Conservation (phyloP, 768 basidiomycete species). For the Tulasnella sp. region DNA sequence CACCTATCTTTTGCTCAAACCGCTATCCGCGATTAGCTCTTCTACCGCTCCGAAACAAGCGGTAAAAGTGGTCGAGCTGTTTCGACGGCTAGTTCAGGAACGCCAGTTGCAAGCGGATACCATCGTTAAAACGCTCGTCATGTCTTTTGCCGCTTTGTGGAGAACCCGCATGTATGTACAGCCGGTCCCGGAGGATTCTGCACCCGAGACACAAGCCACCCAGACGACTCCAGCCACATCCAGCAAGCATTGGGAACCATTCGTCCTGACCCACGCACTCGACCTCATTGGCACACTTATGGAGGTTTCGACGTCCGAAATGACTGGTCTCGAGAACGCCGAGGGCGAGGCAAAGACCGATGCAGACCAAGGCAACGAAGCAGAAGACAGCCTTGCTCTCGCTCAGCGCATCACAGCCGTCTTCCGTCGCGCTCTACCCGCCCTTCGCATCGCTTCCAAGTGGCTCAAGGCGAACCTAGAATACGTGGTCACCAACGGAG, state of each 20-base stretch:
- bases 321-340: conserved; percentile 53
- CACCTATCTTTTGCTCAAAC: conserved; percentile 38
- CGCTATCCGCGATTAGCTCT: conserved; percentile 14
- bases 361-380: conserved; percentile 37
- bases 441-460: conserved; percentile 83
- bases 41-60: conserved; percentile 28
- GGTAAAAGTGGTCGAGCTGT: conserved; percentile 56
- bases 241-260: conserved; percentile 59
- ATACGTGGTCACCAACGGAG: conserved; percentile 46
- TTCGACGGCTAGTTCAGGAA: conserved; percentile 63
- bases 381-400: conserved; percentile 56
- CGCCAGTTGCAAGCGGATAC: conserved; percentile 74
- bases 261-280: conserved; percentile 68
- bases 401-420: conserved; percentile 84
- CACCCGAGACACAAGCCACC: conserved; percentile 41
- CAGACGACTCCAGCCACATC: conserved; percentile 36
- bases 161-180: conserved; percentile 72
- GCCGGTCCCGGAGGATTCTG: conserved; percentile 15
- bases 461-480: conserved; percentile 82
- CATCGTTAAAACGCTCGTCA: conserved; percentile 71
- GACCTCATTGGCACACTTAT: conserved; percentile 66
- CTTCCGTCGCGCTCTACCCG: conserved; percentile 83
- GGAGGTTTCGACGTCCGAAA: conserved; percentile 64
- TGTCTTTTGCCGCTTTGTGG: conserved; percentile 83
- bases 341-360: neutral